These are phyloP conservation scores for Saccharomycopsis olivae DNA, from an alignment of 805 yeast species.

Conservation along the genomic window DNA sequence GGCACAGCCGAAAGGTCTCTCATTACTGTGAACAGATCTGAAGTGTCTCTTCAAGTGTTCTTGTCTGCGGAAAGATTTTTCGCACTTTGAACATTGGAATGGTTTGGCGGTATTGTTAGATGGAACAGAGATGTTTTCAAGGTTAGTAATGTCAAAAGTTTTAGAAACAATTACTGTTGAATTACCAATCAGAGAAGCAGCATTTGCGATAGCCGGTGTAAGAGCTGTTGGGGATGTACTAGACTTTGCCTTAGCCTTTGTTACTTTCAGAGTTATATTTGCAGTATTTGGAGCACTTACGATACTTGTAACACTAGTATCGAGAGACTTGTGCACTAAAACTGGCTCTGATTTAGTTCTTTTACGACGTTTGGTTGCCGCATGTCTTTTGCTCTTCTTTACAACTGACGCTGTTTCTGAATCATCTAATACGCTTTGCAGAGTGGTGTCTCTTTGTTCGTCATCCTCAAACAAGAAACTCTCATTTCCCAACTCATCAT, in stretches of 20 bases:
- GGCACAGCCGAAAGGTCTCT: conserved; percentile 48
- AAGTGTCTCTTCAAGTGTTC: conserved; percentile 61
- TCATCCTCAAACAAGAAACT: too few relatives aligned
- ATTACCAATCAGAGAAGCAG: background rate
- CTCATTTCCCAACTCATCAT: too few relatives aligned
- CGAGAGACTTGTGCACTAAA: background rate
- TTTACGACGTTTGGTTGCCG: conserved; percentile 12
- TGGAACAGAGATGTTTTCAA: conserved; percentile 8
- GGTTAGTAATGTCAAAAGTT: conserved; percentile 7
- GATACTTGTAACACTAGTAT: too few relatives aligned
- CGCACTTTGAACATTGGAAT: conserved; percentile 29
- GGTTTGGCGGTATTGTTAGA: conserved; percentile 24
- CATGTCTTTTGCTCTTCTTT: too few relatives aligned
- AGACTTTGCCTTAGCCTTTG: too few relatives aligned
- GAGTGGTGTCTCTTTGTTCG: too few relatives aligned
- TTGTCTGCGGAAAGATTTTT: conserved; percentile 42
- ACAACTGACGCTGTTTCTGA: too few relatives aligned
- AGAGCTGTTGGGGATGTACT: background rate
- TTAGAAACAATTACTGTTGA: background rate
- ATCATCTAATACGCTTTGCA: too few relatives aligned
- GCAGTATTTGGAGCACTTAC: too few relatives aligned
- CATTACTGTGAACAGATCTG: conserved; percentile 52
- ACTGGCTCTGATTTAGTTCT: conserved; percentile 11
- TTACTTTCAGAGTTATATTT: too few relatives aligned
- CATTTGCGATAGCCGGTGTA: conserved; percentile 1